Percentiles rank a stretch among this genome's conserved stretches.
Conservation (phyloP, 345 rosid species). For the Clausena lansium region DNA sequence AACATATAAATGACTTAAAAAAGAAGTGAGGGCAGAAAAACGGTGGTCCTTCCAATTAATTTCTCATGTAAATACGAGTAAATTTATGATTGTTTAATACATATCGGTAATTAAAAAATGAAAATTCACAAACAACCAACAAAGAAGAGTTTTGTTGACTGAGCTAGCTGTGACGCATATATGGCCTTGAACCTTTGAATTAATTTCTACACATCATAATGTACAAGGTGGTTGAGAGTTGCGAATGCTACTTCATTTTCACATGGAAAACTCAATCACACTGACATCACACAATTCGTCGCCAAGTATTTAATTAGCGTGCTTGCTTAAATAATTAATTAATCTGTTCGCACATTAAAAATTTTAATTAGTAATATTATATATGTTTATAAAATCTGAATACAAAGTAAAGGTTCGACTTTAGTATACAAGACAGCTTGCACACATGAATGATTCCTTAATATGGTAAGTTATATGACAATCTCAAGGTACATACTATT, state of each 20-base stretch:
- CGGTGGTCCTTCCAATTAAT: too few relatives aligned
- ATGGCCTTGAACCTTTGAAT: background rate
- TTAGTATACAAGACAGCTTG: too few relatives aligned
- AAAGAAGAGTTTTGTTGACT: background rate
- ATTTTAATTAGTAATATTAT: too few relatives aligned
- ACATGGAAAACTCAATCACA: slow-evolving; percentile 9
- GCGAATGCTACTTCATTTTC: slow-evolving; percentile 11
- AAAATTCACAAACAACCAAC: background rate
- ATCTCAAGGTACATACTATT: too few relatives aligned
- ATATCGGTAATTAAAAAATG: too few relatives aligned
- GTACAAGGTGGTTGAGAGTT: background rate
- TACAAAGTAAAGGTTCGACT: too few relatives aligned
- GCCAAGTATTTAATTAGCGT: background rate
- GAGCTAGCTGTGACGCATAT: background rate
- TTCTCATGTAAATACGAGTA: too few relatives aligned
- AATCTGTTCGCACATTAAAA: background rate
- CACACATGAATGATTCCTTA: background rate
- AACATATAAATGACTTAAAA: too few relatives aligned
- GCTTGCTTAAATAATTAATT: background rate
- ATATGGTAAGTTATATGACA: background rate
- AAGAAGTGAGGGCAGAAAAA: too few relatives aligned
- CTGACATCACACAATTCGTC: background rate
- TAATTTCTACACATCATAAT: background rate
- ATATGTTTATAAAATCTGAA: too few relatives aligned
- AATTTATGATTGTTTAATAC: too few relatives aligned